Conservation (phyloP, 768 basidiomycete genomes). For the Cystofilobasidium macerans region DNA sequence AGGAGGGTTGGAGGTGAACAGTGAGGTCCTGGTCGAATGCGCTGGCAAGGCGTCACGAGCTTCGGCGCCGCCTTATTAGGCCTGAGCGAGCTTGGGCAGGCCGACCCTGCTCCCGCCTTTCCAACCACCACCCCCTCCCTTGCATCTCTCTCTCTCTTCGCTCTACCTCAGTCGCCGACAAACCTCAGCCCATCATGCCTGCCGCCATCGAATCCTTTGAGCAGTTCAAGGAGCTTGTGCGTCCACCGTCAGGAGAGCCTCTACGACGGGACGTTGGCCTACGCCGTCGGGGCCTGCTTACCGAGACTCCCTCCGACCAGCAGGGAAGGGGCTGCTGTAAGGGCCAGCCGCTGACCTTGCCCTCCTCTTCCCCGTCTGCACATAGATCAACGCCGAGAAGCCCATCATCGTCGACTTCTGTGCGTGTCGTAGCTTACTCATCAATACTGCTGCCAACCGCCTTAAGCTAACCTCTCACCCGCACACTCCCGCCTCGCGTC, state of each 20-base stretch:
- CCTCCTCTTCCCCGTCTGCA: not conserved
- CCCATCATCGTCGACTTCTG: conserved; percentile 4
- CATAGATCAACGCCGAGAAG: not conserved
- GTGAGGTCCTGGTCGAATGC: too few species aligned
- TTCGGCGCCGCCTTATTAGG: too few species aligned
- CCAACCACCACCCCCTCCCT: too few species aligned
- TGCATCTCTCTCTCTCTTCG: too few species aligned
- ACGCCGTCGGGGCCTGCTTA: not conserved
- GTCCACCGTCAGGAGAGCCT: not conserved
- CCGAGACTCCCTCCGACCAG: not conserved
- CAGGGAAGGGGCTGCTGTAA: not conserved
- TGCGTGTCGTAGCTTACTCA: not conserved
- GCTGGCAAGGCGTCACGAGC: too few species aligned
- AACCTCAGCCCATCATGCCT: conserved; percentile 6
- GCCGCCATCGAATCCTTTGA: conserved; percentile 25
- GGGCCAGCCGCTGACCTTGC: too few species aligned
- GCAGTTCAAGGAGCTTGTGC: conserved; percentile 24
- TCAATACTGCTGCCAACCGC: too few species aligned
- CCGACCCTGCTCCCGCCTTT: too few species aligned
- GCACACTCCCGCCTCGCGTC: not conserved
- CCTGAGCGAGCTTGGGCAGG: too few species aligned
- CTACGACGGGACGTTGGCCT: not conserved
- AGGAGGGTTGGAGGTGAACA: too few species aligned
- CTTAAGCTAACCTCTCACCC: not conserved
- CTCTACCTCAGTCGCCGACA: not conserved